These are phyloP conservation scores for Aspergillus funiculosus DNA, from an alignment of 495 filamentous ascomycete species.

Conservation along the genomic window DNA sequence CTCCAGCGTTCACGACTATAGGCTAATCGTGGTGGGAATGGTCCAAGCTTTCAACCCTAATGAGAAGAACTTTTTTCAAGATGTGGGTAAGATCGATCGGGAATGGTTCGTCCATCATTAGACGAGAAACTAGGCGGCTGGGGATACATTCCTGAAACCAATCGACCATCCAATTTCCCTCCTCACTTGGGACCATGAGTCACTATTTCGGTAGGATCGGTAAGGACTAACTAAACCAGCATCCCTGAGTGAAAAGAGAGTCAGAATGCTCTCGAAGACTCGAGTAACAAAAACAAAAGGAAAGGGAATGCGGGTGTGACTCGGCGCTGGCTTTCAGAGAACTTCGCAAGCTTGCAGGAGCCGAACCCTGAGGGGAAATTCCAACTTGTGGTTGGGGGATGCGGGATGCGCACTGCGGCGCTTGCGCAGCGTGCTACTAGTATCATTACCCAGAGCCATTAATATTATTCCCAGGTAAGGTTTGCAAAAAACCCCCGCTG, in stretches of 20 bases:
- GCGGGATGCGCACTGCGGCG: constrained; percentile 1
- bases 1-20: constrained; percentile 1
- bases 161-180: too few species aligned
- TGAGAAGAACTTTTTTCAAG: neutral
- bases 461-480: too few species aligned
- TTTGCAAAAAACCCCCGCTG: neutral
- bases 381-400: constrained; percentile 3
- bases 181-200: too few species aligned
- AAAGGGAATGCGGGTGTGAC: neutral
- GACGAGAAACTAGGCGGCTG: neutral
- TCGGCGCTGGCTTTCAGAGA: neutral
- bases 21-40: constrained; percentile 2
- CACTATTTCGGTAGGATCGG: too few species aligned
- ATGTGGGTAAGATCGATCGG: neutral
- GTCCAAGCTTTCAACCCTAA: constrained; percentile 8
- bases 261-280: too few species aligned
- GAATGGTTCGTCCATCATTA: neutral
- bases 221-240: too few species aligned
- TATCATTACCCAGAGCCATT: neutral
- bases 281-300: neutral
- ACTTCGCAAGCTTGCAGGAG: neutral
- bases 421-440: neutral
- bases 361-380: neutral
- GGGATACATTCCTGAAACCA: too few species aligned
- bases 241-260: too few species aligned